phyloP scores from a whole-genome alignment of 495 filamentous ascomycete genomes.

The Haplographium delicatum region DNA sequence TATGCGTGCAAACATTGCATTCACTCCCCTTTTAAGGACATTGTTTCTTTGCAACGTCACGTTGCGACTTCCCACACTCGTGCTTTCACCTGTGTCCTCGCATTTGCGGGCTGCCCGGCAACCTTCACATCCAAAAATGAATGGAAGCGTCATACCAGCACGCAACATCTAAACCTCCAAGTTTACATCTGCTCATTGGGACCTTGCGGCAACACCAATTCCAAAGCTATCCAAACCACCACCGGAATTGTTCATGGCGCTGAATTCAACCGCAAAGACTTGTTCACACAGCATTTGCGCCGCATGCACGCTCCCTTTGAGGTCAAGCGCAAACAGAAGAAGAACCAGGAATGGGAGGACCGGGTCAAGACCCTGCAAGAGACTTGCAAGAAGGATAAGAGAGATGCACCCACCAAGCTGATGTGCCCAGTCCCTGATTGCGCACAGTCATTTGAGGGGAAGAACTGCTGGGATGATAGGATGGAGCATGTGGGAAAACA shows the following conservation, averaged over 20 bases:
- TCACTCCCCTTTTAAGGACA: slow-evolving; percentile 32
- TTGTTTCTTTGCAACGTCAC: slow-evolving; percentile 39
- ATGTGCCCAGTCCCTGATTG: slow-evolving; percentile 62
- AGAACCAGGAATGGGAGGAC: slow-evolving; percentile 22
- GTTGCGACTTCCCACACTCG: slow-evolving; percentile 50
- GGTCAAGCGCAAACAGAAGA: slow-evolving; percentile 31
- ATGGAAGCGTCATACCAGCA: slow-evolving; percentile 85
- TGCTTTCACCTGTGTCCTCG: slow-evolving; percentile 71
- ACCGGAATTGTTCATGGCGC: slow-evolving; percentile 1
- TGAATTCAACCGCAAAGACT: slow-evolving; percentile 84
- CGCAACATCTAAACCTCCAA: slow-evolving; percentile 72
- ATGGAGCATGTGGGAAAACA: slow-evolving; percentile 92
- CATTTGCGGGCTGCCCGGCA: slow-evolving; percentile 66
- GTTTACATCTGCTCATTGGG: slow-evolving; percentile 78
- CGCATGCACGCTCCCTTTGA: slow-evolving; percentile 73
- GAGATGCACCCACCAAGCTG: slow-evolving; percentile 55
- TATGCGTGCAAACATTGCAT: slow-evolving; percentile 5
- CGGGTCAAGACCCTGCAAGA: slow-evolving; percentile 44
- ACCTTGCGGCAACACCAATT: slow-evolving; percentile 41
- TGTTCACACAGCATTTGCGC: slow-evolving; percentile 91
- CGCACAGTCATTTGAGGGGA: slow-evolving; percentile 50
- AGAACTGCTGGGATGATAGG: slow-evolving; percentile 68
- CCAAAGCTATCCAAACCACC: background rate
- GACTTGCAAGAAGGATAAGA: slow-evolving; percentile 54
- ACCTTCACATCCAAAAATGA: slow-evolving; percentile 85